Evolutionary conservation across 805 yeast species (phyloP).

Genomic region (Lachancea fermentati): DNA sequence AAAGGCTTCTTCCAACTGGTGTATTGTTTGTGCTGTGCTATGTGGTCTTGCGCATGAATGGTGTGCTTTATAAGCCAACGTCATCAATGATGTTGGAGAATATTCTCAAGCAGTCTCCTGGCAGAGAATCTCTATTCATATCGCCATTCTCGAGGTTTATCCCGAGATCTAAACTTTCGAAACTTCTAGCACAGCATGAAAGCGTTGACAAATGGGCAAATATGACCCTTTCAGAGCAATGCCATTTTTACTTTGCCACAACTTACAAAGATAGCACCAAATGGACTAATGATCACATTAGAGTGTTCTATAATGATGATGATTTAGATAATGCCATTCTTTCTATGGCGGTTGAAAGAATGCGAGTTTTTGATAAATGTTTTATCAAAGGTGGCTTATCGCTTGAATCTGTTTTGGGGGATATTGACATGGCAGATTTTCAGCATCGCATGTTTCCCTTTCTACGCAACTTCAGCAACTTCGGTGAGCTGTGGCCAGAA

Average conservation of each 20-base stretch:
- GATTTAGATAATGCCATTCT: conserved; percentile 18
- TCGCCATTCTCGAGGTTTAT: neutral
- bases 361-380: conserved; percentile 28
- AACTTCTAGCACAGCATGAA: neutral
- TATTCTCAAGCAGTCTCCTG: neutral
- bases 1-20: neutral
- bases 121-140: neutral
- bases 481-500: conserved; percentile 19
- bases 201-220: neutral
- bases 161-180: neutral
- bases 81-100: neutral
- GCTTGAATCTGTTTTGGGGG: conserved; percentile 12
- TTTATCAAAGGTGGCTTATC: conserved; percentile 18
- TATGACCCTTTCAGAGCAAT: conserved; percentile 13
- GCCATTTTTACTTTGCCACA: conserved; percentile 18
- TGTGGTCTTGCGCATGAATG: neutral
- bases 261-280: conserved; percentile 14
- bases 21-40: neutral
- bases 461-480: conserved; percentile 10
- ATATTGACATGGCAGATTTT: conserved; percentile 11
- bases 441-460: conserved; percentile 27
- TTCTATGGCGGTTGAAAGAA: conserved; percentile 22
- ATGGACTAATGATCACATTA: conserved; percentile 21
- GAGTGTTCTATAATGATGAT: conserved; percentile 15
- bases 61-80: neutral